phyloP scores from a whole-genome alignment of 108 stramenopile genomes.

The Nitzschia sp. region DNA sequence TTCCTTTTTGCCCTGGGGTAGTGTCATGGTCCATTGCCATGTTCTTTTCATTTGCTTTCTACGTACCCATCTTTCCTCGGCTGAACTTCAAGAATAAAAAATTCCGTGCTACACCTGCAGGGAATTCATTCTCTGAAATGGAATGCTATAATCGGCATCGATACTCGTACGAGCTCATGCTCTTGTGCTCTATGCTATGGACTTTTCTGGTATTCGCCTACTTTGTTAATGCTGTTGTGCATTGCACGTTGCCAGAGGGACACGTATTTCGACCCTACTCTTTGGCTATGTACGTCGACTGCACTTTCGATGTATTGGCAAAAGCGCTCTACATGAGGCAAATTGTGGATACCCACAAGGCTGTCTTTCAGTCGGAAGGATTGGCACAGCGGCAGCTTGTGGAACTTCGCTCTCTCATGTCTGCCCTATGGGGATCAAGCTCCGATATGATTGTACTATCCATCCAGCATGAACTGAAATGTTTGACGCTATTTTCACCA shows the following conservation, averaged over 20 bases:
- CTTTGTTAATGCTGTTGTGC: constrained; percentile 25
- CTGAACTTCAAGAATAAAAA: constrained; percentile 16
- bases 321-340: constrained; percentile 60
- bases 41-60: constrained; percentile 36
- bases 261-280: constrained; percentile 9
- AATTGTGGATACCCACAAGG: constrained; percentile 50
- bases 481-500: constrained; percentile 30
- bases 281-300: constrained; percentile 36
- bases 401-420: constrained; percentile 48
- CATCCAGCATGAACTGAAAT: constrained; percentile 22
- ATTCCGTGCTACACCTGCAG: neutral
- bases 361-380: constrained; percentile 46
- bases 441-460: constrained; percentile 60
- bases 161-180: constrained; percentile 38
- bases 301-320: constrained; percentile 47
- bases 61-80: constrained; percentile 39
- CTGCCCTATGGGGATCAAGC: constrained; percentile 56
- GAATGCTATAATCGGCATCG: constrained; percentile 32
- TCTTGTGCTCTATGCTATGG: constrained; percentile 44
- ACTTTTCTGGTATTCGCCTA: constrained; percentile 43
- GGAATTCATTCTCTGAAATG: constrained; percentile 17
- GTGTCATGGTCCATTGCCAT: constrained; percentile 44
- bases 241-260: constrained; percentile 14
- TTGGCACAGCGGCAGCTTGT: constrained; percentile 43
- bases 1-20: constrained; percentile 51